These are phyloP conservation scores for Dactylella cylindrospora DNA, from an alignment of 2,329 filamentous ascomycete genomes.

Conservation along the genomic window DNA sequence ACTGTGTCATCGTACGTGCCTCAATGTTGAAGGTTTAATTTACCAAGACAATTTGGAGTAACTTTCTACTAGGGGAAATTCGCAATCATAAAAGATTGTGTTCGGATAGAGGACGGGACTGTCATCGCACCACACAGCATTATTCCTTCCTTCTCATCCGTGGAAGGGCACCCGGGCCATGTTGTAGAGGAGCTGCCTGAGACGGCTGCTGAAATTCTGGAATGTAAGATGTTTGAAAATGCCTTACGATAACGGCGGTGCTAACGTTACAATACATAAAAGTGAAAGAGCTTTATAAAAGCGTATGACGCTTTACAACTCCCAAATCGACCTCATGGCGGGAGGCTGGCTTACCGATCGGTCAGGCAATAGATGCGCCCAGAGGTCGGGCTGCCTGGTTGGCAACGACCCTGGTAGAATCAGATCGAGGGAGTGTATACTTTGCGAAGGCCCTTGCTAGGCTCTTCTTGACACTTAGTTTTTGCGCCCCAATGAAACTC, in stretches of 20 bases:
- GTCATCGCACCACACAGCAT: conserved; percentile 87
- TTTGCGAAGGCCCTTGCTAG: conserved; percentile 93
- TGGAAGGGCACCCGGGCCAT: conserved; percentile 77
- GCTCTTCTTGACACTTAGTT: conserved; percentile 96
- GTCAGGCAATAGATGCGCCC: too few species aligned
- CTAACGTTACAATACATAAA: not conserved
- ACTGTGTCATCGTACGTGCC: conserved; percentile 63
- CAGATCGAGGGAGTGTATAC: conserved; percentile 67
- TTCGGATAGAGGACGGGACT: conserved; percentile 79
- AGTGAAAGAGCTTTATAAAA: conserved; percentile 41
- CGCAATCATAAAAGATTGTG: conserved; percentile 89
- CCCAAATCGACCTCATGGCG: too few species aligned
- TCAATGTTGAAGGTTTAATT: not conserved
- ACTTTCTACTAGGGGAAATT: conserved; percentile 47
- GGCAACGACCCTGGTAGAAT: too few species aligned
- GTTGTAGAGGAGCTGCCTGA: conserved; percentile 80
- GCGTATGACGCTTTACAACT: too few species aligned
- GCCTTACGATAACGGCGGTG: not conserved
- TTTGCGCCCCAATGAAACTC: conserved; percentile 93
- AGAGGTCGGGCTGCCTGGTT: not conserved
- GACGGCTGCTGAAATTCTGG: conserved; percentile 57
- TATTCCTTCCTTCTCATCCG: conserved; percentile 85
- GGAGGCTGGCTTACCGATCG: too few species aligned
- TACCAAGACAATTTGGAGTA: not conserved
- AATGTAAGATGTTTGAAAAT: conserved; percentile 43